phyloP scores from a whole-genome alignment of 179 eudicot species.

The Nepenthes alata region DNA sequence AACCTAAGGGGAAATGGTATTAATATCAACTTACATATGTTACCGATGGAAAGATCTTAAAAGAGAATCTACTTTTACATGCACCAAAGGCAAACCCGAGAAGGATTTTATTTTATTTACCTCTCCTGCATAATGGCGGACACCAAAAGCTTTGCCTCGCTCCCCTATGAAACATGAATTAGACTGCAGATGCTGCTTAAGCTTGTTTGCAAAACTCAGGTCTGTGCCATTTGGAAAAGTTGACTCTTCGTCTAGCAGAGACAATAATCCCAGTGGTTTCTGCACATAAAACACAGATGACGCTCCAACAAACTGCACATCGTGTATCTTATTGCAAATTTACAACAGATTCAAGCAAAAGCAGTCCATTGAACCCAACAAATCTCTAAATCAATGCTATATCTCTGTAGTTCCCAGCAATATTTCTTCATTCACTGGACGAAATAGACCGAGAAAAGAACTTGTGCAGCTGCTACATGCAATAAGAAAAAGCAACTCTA shows the following conservation, averaged over 20 bases:
- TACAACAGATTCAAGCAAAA: not conserved
- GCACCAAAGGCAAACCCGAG: not conserved
- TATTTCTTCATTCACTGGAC: too few species aligned
- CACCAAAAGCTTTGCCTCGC: slow-evolving; percentile 66
- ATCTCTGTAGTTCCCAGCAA: too few species aligned
- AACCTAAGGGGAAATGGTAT: slow-evolving; percentile 27
- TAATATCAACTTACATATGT: not conserved
- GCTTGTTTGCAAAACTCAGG: slow-evolving; percentile 80
- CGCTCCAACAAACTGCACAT: not conserved
- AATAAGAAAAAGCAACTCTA: too few species aligned
- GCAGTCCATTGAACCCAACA: too few species aligned
- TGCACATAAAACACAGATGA: slow-evolving; percentile 20
- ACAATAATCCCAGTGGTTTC: slow-evolving; percentile 89
- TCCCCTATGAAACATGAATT: slow-evolving; percentile 78
- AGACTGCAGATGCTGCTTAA: slow-evolving; percentile 67
- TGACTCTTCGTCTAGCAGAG: slow-evolving; percentile 91
- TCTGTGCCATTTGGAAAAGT: slow-evolving; percentile 96
- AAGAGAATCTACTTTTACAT: not conserved
- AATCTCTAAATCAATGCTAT: too few species aligned
- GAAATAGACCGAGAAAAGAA: too few species aligned
- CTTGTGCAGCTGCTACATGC: too few species aligned
- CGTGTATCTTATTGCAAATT: not conserved
- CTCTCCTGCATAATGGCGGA: slow-evolving; percentile 90
- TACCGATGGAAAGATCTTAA: too few species aligned
- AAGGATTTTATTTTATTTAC: slow-evolving; percentile 20